These are phyloP conservation scores for Herpetomonas samuelpessoai DNA, from an alignment of 208 protist genomes.

Conservation along the genomic window DNA sequence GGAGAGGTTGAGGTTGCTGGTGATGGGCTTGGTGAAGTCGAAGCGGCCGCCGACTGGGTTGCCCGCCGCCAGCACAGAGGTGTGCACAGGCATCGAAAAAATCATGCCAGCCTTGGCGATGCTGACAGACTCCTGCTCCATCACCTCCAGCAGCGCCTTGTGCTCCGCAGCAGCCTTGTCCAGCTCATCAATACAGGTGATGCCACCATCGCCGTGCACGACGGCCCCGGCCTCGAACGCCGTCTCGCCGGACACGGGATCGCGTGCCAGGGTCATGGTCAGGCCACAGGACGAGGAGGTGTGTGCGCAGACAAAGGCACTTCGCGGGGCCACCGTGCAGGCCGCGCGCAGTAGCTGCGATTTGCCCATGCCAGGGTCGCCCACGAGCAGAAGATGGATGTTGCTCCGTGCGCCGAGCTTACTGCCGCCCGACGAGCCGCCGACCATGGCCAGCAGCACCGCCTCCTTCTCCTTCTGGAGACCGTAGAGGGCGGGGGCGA, in stretches of 20 bases:
- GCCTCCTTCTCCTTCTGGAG: slow-evolving; percentile 96
- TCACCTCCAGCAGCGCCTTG: slow-evolving; percentile 98
- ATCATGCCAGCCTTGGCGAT: slow-evolving; percentile 98
- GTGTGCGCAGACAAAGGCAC: slow-evolving; percentile 99
- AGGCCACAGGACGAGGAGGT: slow-evolving; percentile 96
- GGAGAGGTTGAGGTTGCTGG: slow-evolving; percentile 96
- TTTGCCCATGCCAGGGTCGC: slow-evolving; percentile 97
- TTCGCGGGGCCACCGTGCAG: slow-evolving; percentile 91
- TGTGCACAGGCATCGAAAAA: slow-evolving; percentile 96
- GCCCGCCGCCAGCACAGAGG: slow-evolving; percentile 97
- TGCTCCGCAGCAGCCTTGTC: slow-evolving; percentile 97
- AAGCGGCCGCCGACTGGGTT: slow-evolving; percentile 96
- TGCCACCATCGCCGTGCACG: slow-evolving; percentile 96
- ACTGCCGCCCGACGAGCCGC: slow-evolving; percentile 72
- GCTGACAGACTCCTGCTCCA: slow-evolving; percentile 99
- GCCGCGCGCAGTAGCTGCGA: slow-evolving; percentile 95
- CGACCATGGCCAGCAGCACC: slow-evolving; percentile 94
- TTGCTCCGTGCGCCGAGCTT: slow-evolving; percentile 61
- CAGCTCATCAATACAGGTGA: slow-evolving; percentile 99
- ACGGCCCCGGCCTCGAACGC: slow-evolving; percentile 98
- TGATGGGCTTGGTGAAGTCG: slow-evolving; percentile 92
- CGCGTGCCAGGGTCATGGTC: slow-evolving; percentile 97
- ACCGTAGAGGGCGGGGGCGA: slow-evolving; percentile 98
- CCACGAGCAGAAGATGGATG: slow-evolving; percentile 97
- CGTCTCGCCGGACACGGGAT: slow-evolving; percentile 84